phyloP scores from a whole-genome alignment of 2,329 filamentous ascomycete genomes.

The Penicillium concentricum region DNA sequence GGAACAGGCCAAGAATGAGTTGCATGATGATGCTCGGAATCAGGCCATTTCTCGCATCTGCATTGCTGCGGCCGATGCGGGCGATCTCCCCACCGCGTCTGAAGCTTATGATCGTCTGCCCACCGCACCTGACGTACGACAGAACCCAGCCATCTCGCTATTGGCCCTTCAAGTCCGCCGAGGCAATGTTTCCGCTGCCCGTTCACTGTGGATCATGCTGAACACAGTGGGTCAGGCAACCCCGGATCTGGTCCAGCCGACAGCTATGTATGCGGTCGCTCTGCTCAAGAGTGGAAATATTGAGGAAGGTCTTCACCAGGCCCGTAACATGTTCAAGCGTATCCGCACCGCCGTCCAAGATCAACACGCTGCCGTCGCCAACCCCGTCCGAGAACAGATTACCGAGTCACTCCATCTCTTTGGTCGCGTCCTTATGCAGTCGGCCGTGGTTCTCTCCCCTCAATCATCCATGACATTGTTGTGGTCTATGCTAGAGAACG shows the following conservation, averaged over 20 bases:
- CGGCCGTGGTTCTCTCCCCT: slow-evolving; percentile 51
- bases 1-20: slow-evolving; percentile 61
- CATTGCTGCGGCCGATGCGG: slow-evolving; percentile 74
- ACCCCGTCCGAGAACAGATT: slow-evolving; percentile 66
- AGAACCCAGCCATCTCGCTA: slow-evolving; percentile 69
- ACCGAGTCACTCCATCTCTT: slow-evolving; percentile 80
- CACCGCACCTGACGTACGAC: slow-evolving; percentile 52
- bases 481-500: slow-evolving; percentile 66
- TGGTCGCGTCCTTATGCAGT: slow-evolving; percentile 56
- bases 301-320: slow-evolving; percentile 74
- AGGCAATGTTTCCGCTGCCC: slow-evolving; percentile 74
- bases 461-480: slow-evolving; percentile 59
- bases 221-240: slow-evolving; percentile 58
- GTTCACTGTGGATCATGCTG: slow-evolving; percentile 77
- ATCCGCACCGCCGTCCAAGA: slow-evolving; percentile 59
- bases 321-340: slow-evolving; percentile 81
- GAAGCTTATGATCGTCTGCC: slow-evolving; percentile 64
- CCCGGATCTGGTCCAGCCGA: slow-evolving; percentile 74
- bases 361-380: slow-evolving; percentile 51
- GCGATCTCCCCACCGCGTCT: slow-evolving; percentile 66
- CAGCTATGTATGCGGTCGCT: slow-evolving; percentile 85
- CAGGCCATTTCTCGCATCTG: slow-evolving; percentile 72
- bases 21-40: slow-evolving; percentile 60
- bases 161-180: slow-evolving; percentile 82
- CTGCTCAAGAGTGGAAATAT: slow-evolving; percentile 82